Percentiles rank a stretch among this genome's conserved stretches.
Conservation (phyloP, 2,329 filamentous ascomycete genomes). For the Fusarium sp. region DNA sequence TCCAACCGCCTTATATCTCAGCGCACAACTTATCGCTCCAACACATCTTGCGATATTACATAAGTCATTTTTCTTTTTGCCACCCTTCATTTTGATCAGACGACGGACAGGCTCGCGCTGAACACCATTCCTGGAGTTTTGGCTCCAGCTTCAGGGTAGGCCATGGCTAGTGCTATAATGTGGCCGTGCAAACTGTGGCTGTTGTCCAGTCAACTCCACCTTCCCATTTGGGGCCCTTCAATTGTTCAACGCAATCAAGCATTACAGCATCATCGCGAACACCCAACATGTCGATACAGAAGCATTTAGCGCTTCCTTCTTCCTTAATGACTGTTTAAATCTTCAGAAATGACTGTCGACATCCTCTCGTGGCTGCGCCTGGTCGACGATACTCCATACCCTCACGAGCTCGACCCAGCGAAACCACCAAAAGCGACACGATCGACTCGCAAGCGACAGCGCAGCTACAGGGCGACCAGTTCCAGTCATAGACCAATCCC, state of each 20-base stretch:
- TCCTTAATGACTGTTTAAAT: accelerated
- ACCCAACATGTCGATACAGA: background rate
- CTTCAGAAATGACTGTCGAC: background rate
- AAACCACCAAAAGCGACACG: background rate
- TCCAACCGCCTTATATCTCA: accelerated
- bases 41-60: accelerated
- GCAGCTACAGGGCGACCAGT: background rate
- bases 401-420: background rate
- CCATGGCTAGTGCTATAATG: background rate
- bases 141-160: background rate
- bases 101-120: no score
- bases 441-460: background rate
- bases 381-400: background rate
- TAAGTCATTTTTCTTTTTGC: background rate
- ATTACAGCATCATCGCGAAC: background rate
- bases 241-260: background rate
- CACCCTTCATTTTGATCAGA: background rate
- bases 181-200: background rate
- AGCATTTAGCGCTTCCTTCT: accelerated
- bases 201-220: background rate
- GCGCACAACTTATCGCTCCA: accelerated
- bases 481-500: no score
- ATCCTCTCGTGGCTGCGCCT: background rate
- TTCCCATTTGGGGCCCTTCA: background rate
- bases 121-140: accelerated